Evolutionary conservation across 805 yeast species (phyloP).

Genomic region (Kluyveromyces lactis): DNA sequence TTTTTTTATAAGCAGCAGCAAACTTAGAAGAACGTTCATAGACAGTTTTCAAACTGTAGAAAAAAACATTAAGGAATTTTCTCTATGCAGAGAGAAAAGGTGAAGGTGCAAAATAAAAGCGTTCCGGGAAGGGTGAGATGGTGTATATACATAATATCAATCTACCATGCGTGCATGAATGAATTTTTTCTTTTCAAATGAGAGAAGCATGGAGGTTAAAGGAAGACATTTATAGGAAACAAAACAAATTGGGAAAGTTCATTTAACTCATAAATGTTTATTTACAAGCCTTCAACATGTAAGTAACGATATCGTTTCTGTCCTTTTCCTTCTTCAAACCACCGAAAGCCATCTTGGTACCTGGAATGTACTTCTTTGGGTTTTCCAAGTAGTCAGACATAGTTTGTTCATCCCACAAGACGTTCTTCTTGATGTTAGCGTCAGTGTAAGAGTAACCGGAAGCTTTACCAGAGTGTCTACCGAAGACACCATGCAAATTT

Average conservation of each 20-base stretch:
- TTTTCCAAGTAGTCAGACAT: constrained; percentile 94
- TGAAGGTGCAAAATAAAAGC: no score
- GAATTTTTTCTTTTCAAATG: no score
- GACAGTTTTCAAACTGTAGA: no score
- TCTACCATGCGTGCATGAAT: no score
- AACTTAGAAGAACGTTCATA: background rate
- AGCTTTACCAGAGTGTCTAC: constrained; percentile 88
- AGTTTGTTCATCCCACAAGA: constrained; percentile 77
- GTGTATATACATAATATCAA: no score
- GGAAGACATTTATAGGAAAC: no score
- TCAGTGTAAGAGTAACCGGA: constrained; percentile 94
- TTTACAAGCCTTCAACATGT: constrained; percentile 53
- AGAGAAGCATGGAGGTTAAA: no score
- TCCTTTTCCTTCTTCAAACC: constrained; percentile 99
- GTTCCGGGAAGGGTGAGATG: no score
- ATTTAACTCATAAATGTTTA: no score
- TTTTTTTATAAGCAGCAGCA: background rate
- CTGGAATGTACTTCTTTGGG: constrained; percentile 99
- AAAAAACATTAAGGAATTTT: no score
- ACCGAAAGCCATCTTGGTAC: constrained; percentile 99
- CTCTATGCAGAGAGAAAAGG: no score
- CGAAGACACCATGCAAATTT: constrained; percentile 89
- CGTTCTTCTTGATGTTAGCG: constrained; percentile 96
- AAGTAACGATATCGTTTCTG: constrained; percentile 92
- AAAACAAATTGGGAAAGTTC: no score